Percentiles rank a stretch among this genome's conserved stretches.
Conservation (phyloP, 192 early-diverging fungal species). For the Umbelopsis ramanniana region DNA sequence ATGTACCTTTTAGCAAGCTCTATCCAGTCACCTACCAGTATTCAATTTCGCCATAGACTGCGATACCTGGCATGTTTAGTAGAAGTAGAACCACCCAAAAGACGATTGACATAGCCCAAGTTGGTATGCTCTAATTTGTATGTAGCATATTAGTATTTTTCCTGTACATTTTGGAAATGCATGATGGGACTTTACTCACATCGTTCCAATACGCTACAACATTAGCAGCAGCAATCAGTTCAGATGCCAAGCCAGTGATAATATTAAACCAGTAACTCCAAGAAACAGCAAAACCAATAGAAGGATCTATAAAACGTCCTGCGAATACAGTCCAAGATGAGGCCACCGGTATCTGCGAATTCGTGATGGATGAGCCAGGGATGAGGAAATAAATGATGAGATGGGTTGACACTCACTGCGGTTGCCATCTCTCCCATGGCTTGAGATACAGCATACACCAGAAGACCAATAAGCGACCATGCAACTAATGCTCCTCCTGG, state of each 20-base stretch:
- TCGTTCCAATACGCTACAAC: constrained; percentile 65
- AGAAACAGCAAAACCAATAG: constrained; percentile 59
- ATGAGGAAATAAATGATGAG: too few species aligned
- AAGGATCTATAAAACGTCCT: constrained; percentile 71
- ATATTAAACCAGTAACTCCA: constrained; percentile 76
- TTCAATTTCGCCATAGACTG: constrained; percentile 83
- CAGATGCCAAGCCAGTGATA: constrained; percentile 70
- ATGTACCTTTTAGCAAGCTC: not conserved
- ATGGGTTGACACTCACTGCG: not conserved
- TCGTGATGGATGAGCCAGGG: too few species aligned
- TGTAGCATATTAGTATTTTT: too few species aligned
- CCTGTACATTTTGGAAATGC: too few species aligned
- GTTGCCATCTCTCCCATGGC: constrained; percentile 75
- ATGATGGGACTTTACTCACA: not conserved
- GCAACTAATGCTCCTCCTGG: constrained; percentile 68
- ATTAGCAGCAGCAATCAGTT: constrained; percentile 74
- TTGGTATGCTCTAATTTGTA: constrained; percentile 15
- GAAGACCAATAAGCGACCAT: constrained; percentile 58
- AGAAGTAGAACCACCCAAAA: constrained; percentile 64
- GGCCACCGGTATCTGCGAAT: constrained; percentile 60
- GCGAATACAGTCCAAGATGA: constrained; percentile 70
- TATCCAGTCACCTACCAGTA: constrained; percentile 53
- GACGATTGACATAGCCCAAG: constrained; percentile 56
- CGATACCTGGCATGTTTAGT: constrained; percentile 69
- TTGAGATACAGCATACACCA: constrained; percentile 56